Conservation (phyloP, 225 moss, liverwort and hornwort genomes). For the Physcomitrium patens region DNA sequence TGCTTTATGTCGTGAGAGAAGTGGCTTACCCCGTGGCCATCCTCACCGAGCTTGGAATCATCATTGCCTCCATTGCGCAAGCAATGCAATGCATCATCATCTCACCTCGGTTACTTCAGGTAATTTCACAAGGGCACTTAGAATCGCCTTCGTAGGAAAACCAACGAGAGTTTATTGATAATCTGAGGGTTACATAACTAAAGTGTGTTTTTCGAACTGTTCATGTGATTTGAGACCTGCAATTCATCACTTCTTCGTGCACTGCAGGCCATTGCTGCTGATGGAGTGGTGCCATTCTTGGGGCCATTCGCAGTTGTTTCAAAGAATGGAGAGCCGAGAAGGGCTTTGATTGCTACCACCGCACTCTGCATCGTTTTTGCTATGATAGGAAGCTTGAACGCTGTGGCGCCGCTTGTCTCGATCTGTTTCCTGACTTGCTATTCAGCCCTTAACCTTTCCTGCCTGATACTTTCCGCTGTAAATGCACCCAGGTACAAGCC, state of each 20-base stretch:
- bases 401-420: slow-evolving; percentile 68
- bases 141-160: too few relatives aligned
- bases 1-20: slow-evolving; percentile 55
- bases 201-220: too few relatives aligned
- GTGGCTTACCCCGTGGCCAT: slow-evolving; percentile 60
- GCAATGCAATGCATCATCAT: slow-evolving; percentile 74
- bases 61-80: slow-evolving; percentile 73
- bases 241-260: too few relatives aligned
- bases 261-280: slow-evolving; percentile 64
- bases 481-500: slow-evolving; percentile 58
- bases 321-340: slow-evolving; percentile 57
- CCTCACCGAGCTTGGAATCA: slow-evolving; percentile 66
- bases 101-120: slow-evolving; percentile 74
- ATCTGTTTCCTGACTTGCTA: slow-evolving; percentile 79
- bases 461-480: slow-evolving; percentile 55
- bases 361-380: slow-evolving; percentile 50
- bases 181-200: too few relatives aligned
- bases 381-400: slow-evolving; percentile 77
- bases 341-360: slow-evolving; percentile 58
- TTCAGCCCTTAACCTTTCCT: slow-evolving; percentile 71
- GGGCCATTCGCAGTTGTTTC: slow-evolving; percentile 48
- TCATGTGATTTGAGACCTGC: too few relatives aligned
- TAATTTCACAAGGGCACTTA: slow-evolving; percentile 2
- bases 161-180: too few relatives aligned
- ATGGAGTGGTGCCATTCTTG: slow-evolving; percentile 67